phyloP scores from a whole-genome alignment of 345 rosid genomes.

The Linum tenue region DNA sequence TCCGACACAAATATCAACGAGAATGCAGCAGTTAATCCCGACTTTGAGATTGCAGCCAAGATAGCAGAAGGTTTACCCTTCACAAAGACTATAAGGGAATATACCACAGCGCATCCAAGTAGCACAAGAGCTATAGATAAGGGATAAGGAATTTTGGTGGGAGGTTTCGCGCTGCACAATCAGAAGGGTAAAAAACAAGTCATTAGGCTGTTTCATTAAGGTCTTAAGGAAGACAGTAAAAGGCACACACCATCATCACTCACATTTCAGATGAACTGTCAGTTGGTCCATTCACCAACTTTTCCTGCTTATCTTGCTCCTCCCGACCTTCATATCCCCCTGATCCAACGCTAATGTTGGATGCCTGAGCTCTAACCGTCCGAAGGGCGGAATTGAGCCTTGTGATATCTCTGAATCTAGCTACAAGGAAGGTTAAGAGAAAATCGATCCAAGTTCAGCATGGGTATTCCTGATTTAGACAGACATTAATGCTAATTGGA shows the following conservation, averaged over 20 bases:
- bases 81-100: constrained; percentile 58
- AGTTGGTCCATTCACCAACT: constrained; percentile 22
- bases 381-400: constrained; percentile 24
- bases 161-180: constrained; percentile 59
- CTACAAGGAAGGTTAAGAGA: constrained; percentile 27
- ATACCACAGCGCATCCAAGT: constrained; percentile 58
- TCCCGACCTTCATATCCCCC: constrained; percentile 48
- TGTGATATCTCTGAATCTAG: constrained; percentile 51
- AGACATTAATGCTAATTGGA: not conserved
- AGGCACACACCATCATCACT: constrained; percentile 19
- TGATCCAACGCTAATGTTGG: constrained; percentile 60
- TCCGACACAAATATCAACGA: constrained; percentile 89
- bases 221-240: not conserved
- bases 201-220: not conserved
- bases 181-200: constrained; percentile 10
- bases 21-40: constrained; percentile 98
- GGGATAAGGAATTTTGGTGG: constrained; percentile 55
- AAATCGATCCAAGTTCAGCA: not conserved
- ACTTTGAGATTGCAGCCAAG: constrained; percentile 79
- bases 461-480: not conserved
- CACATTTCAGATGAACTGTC: constrained; percentile 47
- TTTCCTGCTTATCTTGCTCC: constrained; percentile 40
- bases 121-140: constrained; percentile 66
- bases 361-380: constrained; percentile 47
- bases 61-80: constrained; percentile 68